Base-by-base conservation (phyloP, 805 yeast species). In the Hanseniaspora meyeri region DNA sequence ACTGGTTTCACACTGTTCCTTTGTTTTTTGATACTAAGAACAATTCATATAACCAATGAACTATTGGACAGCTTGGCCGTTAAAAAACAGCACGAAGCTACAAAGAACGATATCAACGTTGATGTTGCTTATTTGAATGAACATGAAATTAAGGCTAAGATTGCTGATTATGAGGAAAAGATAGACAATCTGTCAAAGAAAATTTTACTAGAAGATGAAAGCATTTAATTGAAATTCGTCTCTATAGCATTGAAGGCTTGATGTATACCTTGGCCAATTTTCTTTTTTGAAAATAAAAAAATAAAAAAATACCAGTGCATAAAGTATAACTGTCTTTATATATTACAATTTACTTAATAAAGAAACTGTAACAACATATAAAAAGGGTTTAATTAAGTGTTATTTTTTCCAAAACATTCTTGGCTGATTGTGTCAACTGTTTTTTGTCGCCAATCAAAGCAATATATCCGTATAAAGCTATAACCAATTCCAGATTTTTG, bases 1-100 rank as follows among this genome's bases (percentile, higher is more conserved):
- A 88, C 96, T 62, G 99, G 99, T 0, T 88, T 90, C 71, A 89
- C 97, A 1, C 77, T 93, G 68, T 93, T 93, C 68, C 74, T 93
- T 65, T 86, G 96, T 1, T 75, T 90, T 65, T 84, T 88, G 53
- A 81, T 90, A 62, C 82, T 84, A 65, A 79, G 97, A 72, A 88
- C 96, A 2, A 88, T 86, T 68, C 74, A 80, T 3, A 75, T 89
- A 61, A 95, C 87, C 34, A 82, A 82, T 50, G 93, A 85, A 65
- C 74, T 88, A 68, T 69, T 85, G 51, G 72, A 61, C 24, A 58
- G 72, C 58, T 77, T 81, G 64, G 85, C 81, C 75, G 88, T 79
- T 65, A 76, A 74, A 65, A 78, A 74, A 62, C 77, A 74, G 7
- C 64, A 70, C 17, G 34, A 43, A 24, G 45, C 59, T 10, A 50